phyloP scores from a whole-genome alignment of 73 alveolate species.

The Paramecium tetraurelia region DNA sequence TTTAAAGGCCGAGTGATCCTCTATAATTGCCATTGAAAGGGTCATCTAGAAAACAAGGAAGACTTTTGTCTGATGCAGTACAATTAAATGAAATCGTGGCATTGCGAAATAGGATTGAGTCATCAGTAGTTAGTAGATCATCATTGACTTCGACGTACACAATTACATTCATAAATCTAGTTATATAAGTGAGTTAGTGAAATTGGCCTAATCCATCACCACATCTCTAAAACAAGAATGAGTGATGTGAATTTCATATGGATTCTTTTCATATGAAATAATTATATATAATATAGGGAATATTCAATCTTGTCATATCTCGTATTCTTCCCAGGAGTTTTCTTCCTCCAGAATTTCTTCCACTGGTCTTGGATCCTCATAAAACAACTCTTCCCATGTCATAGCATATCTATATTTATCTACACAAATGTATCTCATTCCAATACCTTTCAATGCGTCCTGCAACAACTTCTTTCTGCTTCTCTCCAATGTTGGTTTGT shows the following conservation, averaged over 20 bases:
- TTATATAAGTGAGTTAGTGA: slow-evolving; percentile 17
- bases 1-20: not conserved
- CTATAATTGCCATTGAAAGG: not conserved
- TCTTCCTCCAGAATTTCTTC: slow-evolving; percentile 55
- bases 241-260: not conserved
- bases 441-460: not conserved
- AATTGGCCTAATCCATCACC: not conserved
- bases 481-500: slow-evolving; percentile 60
- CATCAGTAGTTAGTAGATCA: not conserved
- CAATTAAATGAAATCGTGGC: not conserved
- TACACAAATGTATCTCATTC: not conserved
- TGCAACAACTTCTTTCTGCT: slow-evolving; percentile 47
- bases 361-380: slow-evolving; percentile 53
- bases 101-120: not conserved
- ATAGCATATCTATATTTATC: slow-evolving; percentile 53
- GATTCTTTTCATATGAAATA: not conserved
- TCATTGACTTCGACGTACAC: not conserved
- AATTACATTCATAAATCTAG: not conserved
- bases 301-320: not conserved
- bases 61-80: not conserved
- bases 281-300: not conserved
- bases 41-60: not conserved
- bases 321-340: slow-evolving; percentile 54
- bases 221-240: slow-evolving; percentile 6
- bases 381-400: slow-evolving; percentile 57